phyloP scores from a whole-genome alignment of 768 basidiomycete genomes.

The Fistulinella prunicolor region DNA sequence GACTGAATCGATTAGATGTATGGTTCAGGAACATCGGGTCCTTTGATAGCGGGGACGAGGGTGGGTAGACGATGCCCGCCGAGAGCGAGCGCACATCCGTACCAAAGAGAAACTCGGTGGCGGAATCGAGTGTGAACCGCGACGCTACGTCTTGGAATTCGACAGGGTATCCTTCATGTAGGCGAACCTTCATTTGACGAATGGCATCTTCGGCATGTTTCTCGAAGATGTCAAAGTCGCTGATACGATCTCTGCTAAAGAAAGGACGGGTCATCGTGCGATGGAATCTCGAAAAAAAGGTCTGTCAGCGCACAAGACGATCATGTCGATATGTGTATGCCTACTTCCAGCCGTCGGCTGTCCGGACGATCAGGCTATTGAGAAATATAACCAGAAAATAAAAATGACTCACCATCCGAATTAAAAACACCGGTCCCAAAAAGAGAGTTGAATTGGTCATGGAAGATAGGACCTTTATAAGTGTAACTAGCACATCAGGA shows the following conservation, averaged over 20 bases:
- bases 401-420: constrained; percentile 37
- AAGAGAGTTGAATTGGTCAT: constrained; percentile 27
- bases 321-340: neutral
- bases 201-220: constrained; percentile 34
- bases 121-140: constrained; percentile 56
- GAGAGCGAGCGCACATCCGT: constrained; percentile 36
- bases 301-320: neutral
- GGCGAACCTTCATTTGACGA: constrained; percentile 30
- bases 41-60: constrained; percentile 19
- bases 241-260: constrained; percentile 39
- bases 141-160: constrained; percentile 44
- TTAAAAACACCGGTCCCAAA: constrained; percentile 42
- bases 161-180: constrained; percentile 37
- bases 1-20: constrained; percentile 36
- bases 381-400: too few relatives aligned
- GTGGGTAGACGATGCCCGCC: constrained; percentile 38
- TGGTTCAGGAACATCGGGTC: constrained; percentile 24
- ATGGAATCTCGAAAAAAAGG: constrained; percentile 34
- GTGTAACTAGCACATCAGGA: neutral
- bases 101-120: constrained; percentile 56
- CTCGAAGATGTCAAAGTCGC: constrained; percentile 41
- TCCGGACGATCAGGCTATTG: too few relatives aligned
- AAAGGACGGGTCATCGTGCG: constrained; percentile 43
- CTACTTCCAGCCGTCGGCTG: constrained; percentile 41
- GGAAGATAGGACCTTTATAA: constrained; percentile 28